A percentile compares a stretch with the other conserved stretches of the same genome.
Conservation (phyloP, 257 asterid genomes). For the Verbena officinalis region DNA sequence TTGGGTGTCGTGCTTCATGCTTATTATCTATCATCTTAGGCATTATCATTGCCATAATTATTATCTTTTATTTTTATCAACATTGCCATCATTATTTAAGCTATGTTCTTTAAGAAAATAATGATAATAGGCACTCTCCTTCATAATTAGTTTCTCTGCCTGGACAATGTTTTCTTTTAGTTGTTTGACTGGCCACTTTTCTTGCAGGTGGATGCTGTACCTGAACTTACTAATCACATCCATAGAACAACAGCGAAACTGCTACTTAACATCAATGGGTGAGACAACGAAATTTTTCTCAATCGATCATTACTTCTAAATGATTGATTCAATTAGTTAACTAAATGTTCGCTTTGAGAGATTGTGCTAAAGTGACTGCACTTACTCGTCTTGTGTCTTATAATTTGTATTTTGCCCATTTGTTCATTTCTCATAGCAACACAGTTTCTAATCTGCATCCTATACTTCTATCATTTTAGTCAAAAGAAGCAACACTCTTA, state of each 20-base stretch:
- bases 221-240: conserved; percentile 80
- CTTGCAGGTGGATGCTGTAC: conserved; percentile 91
- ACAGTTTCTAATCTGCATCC: conserved; percentile 11
- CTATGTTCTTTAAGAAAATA: conserved; percentile 14
- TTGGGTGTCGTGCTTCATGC: conserved; percentile 9
- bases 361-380: conserved; percentile 17
- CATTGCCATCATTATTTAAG: conserved; percentile 7
- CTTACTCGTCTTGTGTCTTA: conserved; percentile 6
- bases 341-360: not conserved
- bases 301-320: conserved; percentile 3
- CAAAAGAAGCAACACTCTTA: conserved; percentile 1
- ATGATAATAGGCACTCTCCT: not conserved
- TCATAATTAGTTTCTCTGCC: conserved; percentile 10
- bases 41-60: not conserved
- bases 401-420: not conserved
- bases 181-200: conserved; percentile 35
- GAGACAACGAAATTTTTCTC: conserved; percentile 38
- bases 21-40: no score
- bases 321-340: conserved; percentile 6
- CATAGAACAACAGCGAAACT: conserved; percentile 88
- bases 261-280: conserved; percentile 92
- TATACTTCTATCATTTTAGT: conserved; percentile 9
- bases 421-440: conserved; percentile 8
- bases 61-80: conserved; percentile 16
- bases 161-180: conserved; percentile 11